Base-by-base conservation (phyloP, 163 green algal species). In the Prototheca cutis region DNA sequence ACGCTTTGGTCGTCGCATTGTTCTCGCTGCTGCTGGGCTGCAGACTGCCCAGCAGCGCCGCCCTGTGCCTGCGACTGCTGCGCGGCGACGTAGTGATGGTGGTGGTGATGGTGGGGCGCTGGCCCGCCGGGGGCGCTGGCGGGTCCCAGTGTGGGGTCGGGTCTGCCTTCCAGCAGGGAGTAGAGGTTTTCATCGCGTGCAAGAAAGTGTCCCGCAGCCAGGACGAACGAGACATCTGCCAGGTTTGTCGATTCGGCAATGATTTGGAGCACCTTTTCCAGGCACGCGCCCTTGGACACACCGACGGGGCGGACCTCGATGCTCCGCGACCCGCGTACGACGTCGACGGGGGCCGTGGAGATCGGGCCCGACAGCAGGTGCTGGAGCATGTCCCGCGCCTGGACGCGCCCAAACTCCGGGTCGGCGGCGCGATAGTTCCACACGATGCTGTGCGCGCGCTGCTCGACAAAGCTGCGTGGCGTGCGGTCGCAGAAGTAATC, bases 401-500 rank as follows among this genome's bases (percentile, higher is more conserved):
- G 86, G 51, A 93, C 73, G 48, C 86, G 68, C 1, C 86, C 88
- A 73, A 96, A 95, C 76, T 96, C 86, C 29, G 85, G 69, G 63
- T 95, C 88, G 30, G 88, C 86, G 67, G 95, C 88, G 62, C 95
- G 96, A 80, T 95, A 99, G 80, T 96, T 96, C 92, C 92, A 99
- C 42, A 98, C 90, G 42, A 99, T 71, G 33, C 69, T 88, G 18
- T 88, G 96, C 61, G 95, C 90, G 18, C 81, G 67, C 39, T 73
- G 64, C 62, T 94, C 87, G 29, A 98, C 90, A 67, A 94, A 96
- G 10, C 76, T 90, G 6, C 90, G 68, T 4, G 85, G 90, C 25
- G 92, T 99, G 62, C 92, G 80, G 80, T 98, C 90, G 63, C 87
- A 96, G 61, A 99, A 98, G 81, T 99, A 98, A 58, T 98, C 91